These are phyloP conservation scores for Trichoderma semiorbis DNA, from an alignment of 2,329 filamentous ascomycete genomes.

Conservation along the genomic window DNA sequence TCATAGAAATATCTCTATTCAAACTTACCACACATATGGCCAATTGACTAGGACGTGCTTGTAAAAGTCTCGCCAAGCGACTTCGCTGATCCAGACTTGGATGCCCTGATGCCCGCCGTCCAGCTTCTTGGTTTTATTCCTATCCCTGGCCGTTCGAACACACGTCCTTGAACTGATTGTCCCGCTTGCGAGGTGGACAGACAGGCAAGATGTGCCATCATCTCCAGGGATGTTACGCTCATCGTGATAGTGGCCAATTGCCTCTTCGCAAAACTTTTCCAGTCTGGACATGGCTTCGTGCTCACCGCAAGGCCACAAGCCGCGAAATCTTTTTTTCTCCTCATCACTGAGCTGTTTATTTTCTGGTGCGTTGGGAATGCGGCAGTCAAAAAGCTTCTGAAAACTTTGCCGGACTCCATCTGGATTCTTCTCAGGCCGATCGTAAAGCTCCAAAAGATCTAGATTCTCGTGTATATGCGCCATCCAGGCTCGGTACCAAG, in stretches of 20 bases:
- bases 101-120: constrained; percentile 65
- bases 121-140: constrained; percentile 62
- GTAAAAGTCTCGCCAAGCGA: constrained; percentile 87
- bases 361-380: constrained; percentile 59
- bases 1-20: not conserved
- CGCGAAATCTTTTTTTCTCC: constrained; percentile 54
- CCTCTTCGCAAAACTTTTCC: constrained; percentile 63
- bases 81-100: constrained; percentile 72
- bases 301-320: constrained; percentile 73
- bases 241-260: constrained; percentile 58
- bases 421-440: constrained; percentile 42
- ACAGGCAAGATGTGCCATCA: constrained; percentile 63
- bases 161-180: constrained; percentile 66
- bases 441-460: constrained; percentile 60
- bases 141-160: constrained; percentile 58
- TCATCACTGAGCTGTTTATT: constrained; percentile 60
- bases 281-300: constrained; percentile 64
- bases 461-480: constrained; percentile 67
- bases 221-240: constrained; percentile 63
- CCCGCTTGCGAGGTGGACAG: constrained; percentile 69
- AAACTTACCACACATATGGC: constrained; percentile 71
- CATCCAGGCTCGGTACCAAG: constrained; percentile 78
- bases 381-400: constrained; percentile 53
- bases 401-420: constrained; percentile 41
- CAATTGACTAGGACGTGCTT: constrained; percentile 80